Conservation (phyloP, 345 rosid genomes). For the Iberis pinnata region DNA sequence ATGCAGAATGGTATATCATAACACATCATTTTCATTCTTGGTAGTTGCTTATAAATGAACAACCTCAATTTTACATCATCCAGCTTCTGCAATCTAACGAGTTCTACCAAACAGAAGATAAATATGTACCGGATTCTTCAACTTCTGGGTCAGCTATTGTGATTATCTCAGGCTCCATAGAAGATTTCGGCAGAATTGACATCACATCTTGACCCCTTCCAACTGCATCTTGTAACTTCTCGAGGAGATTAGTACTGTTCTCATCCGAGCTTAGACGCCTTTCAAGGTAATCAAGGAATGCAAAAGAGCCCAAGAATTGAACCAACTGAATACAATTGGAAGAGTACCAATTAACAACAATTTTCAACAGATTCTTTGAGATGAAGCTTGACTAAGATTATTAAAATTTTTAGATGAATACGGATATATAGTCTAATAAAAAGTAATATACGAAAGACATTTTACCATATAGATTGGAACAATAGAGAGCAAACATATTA, state of each 20-base stretch:
- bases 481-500: constrained; percentile 3
- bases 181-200: constrained; percentile 63
- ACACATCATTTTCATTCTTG: constrained; percentile 8
- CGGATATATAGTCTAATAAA: neutral
- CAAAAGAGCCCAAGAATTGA: constrained; percentile 76
- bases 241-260: constrained; percentile 69
- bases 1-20: constrained; percentile 7
- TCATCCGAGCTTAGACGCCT: constrained; percentile 66
- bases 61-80: neutral
- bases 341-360: constrained; percentile 7
- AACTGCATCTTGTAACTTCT: constrained; percentile 90
- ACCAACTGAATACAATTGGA: constrained; percentile 47
- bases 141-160: constrained; percentile 82
- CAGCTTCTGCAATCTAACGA: constrained; percentile 6
- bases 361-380: neutral
- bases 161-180: constrained; percentile 69
- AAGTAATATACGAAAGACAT: constrained; percentile 14
- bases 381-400: neutral
- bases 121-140: constrained; percentile 56
- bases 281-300: constrained; percentile 88
- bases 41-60: constrained; percentile 7
- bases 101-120: constrained; percentile 18
- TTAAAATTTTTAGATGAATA: constrained; percentile 10
- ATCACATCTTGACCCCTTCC: constrained; percentile 92
- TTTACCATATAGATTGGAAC: constrained; percentile 2